Evolutionary conservation across 257 asterid genomes (phyloP).

Genomic region (Primulina huaijiensis): DNA sequence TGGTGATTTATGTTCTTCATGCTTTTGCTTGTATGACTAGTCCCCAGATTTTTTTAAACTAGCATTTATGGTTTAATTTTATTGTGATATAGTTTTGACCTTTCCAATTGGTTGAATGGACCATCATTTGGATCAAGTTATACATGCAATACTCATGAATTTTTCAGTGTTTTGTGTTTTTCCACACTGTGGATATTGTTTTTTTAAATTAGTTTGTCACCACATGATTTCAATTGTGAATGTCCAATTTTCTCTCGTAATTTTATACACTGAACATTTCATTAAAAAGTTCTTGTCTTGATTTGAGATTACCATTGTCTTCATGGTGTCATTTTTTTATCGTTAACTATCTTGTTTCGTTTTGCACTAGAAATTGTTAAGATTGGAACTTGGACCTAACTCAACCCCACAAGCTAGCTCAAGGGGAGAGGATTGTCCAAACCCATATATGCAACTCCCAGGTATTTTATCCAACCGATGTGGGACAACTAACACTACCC

Average conservation of each 20-base stretch:
- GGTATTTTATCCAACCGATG: too few relatives aligned
- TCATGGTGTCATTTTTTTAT: neutral
- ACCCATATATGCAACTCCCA: too few relatives aligned
- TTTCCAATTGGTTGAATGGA: slow-evolving; percentile 18
- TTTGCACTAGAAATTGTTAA: neutral
- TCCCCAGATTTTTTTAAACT: neutral
- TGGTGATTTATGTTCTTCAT: slow-evolving; percentile 47
- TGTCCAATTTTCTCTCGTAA: neutral
- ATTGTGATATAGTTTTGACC: slow-evolving; percentile 11
- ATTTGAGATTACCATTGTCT: neutral
- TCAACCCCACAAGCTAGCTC: too few relatives aligned
- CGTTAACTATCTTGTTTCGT: slow-evolving; percentile 1
- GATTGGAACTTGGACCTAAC: too few relatives aligned
- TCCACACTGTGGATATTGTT: neutral
- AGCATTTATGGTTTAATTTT: neutral
- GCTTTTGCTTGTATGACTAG: slow-evolving; percentile 11
- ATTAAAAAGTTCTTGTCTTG: neutral
- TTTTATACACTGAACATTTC: slow-evolving; percentile 1
- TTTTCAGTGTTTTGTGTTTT: neutral
- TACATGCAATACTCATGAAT: neutral
- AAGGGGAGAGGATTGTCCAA: too few relatives aligned
- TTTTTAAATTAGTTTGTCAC: neutral
- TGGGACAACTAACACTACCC: too few relatives aligned
- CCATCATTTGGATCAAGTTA: neutral
- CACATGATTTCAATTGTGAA: neutral